Evolutionary conservation across 2,329 filamentous ascomycete species (phyloP), one percentile per base, ranked within the genome.

Genomic region (Plenodomus biglobosus): DNA sequence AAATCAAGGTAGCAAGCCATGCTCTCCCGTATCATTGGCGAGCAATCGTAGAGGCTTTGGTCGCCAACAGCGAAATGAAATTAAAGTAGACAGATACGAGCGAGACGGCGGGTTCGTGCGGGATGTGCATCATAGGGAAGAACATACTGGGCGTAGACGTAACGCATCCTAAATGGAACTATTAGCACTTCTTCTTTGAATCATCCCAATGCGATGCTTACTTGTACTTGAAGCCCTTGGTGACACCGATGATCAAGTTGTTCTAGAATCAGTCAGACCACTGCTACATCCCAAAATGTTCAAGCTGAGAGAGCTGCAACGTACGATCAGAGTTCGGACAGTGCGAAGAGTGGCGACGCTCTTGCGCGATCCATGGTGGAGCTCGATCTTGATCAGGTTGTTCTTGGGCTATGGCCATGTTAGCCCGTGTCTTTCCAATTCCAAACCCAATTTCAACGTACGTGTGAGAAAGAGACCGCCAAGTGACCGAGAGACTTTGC

Each of bases 201-300:
- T 1, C 1, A 1, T n/a, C 27, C 18, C 13, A 7, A 1, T 27
- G 15, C 20, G 7, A n/a, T 11, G 38, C 61, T 44, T 50, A 64
- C 58, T 99, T 99, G 88, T 99, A 99, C 84, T 95, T 95, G 90
- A 88, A 99, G 69, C 94, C 94, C 84, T 92, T 95, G 77, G 94
- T 99, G 66, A 99, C 94, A 78, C 94, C 94, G 72, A 92, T 86
- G 79, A 99, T 89, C 81, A 99, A 78, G 88, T 99, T 99, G 85
- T 95, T 90, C 66, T 69, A 45, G 27, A 44, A 18, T 50, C 40
- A 50, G 58, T 69, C 54, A 67, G 66, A 42, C 56, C 44, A 37
- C 24, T 35, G 22, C 46, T 18, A 43, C 10, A 38, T 7, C 7
- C 15, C 15, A 44, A 17, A 10, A 37, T n/a, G 24, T 46, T 30